phyloP scores from a whole-genome alignment of 1,284 basidiomycete species.

The Mycena sp. region DNA sequence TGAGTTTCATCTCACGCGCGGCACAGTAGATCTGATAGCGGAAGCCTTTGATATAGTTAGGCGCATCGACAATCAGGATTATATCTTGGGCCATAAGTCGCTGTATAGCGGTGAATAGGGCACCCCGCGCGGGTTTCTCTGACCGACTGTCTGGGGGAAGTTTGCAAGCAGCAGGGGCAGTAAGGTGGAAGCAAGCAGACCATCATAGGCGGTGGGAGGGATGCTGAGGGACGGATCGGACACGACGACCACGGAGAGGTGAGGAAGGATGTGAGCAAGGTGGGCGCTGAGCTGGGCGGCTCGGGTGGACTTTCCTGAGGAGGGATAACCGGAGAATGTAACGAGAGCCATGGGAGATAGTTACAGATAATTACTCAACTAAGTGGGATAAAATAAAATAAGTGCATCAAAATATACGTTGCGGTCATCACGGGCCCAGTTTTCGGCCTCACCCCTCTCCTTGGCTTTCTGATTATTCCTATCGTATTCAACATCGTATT shows the following conservation, averaged over 20 bases:
- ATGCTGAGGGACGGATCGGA: constrained; percentile 37
- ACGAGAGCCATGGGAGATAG: constrained; percentile 89
- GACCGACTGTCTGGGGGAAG: constrained; percentile 70
- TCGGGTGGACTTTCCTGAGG: constrained; percentile 86
- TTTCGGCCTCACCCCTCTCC: constrained; percentile 18
- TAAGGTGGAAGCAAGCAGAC: constrained; percentile 6
- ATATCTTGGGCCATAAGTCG: constrained; percentile 78
- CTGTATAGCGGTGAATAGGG: constrained; percentile 89
- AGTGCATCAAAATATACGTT: too few relatives aligned
- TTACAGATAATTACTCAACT: too few relatives aligned
- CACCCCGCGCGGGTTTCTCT: constrained; percentile 91
- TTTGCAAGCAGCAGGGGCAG: constrained; percentile 1
- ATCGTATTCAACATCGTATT: too few relatives aligned
- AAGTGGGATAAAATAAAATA: too few relatives aligned
- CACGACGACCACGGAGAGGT: constrained; percentile 14
- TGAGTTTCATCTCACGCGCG: constrained; percentile 86
- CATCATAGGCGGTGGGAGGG: constrained; percentile 12
- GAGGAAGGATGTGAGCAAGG: constrained; percentile 46
- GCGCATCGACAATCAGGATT: constrained; percentile 89
- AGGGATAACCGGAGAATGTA: constrained; percentile 92
- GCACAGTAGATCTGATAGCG: constrained; percentile 98
- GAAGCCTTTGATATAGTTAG: constrained; percentile 98
- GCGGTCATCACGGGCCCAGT: too few relatives aligned
- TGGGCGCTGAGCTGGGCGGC: constrained; percentile 71
- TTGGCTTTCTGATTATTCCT: constrained; percentile 21